Percentiles rank a stretch among this genome's conserved stretches.
phyloP scores from a whole-genome alignment of 2,329 filamentous ascomycete species.

The Zalaria sp. region DNA sequence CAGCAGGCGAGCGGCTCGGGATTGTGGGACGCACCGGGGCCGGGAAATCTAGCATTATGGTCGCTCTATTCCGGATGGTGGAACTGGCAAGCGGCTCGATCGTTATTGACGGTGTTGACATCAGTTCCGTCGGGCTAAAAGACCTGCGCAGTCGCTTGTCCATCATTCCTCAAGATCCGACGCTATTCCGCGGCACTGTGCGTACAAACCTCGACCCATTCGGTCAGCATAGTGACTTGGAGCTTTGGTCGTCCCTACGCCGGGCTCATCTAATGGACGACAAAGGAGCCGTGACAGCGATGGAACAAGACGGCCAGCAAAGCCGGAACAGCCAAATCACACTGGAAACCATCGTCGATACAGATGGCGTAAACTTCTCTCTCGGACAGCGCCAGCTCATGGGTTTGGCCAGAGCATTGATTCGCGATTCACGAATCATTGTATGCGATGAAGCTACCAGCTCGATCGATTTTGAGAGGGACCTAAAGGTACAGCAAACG shows the following conservation, averaged over 20 bases:
- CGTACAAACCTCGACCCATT: conserved; percentile 68
- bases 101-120: conserved; percentile 59
- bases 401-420: conserved; percentile 76
- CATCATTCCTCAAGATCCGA: conserved; percentile 73
- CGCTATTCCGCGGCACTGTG: conserved; percentile 67
- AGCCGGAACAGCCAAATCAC: no score
- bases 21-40: conserved; percentile 77
- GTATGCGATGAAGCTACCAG: conserved; percentile 61
- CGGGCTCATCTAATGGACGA: conserved; percentile 51
- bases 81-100: conserved; percentile 48
- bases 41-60: neutral
- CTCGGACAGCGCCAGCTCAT: conserved; percentile 84
- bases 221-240: conserved; percentile 51
- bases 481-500: conserved; percentile 76
- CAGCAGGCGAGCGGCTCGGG: conserved; percentile 73
- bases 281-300: conserved; percentile 44
- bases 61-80: conserved; percentile 5
- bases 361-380: conserved; percentile 85
- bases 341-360: conserved; percentile 65
- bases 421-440: conserved; percentile 71
- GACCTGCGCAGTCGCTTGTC: conserved; percentile 60
- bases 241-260: conserved; percentile 54
- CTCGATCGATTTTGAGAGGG: conserved; percentile 71
- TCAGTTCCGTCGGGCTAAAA: conserved; percentile 55
- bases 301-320: no score